Percentiles rank a stretch among this genome's conserved stretches.
Conservation (phyloP, 2,329 filamentous ascomycete species). For the Xylariomycetidae sp. region DNA sequence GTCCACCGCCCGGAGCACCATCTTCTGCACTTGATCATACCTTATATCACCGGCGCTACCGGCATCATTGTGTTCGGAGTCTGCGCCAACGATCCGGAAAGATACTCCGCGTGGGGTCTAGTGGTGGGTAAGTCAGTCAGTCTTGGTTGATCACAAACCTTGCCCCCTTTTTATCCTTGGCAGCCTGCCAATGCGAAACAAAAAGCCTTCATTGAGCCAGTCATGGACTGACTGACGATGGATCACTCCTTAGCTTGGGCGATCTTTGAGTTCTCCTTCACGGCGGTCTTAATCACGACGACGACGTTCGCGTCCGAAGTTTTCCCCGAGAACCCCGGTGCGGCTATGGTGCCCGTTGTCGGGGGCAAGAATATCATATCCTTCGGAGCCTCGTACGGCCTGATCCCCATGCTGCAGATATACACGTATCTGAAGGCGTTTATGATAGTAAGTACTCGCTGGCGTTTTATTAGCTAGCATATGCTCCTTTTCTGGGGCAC, state of each 20-base stretch:
- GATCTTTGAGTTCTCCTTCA: constrained; percentile 23
- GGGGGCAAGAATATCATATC: constrained; percentile 30
- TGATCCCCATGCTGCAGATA: constrained; percentile 26
- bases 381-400: constrained; percentile 26
- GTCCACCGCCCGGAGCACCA: constrained; percentile 17
- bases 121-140: constrained; percentile 1
- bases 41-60: constrained; percentile 6
- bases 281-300: constrained; percentile 21
- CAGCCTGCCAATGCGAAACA: too few relatives aligned
- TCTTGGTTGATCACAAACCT: background rate
- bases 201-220: too few relatives aligned
- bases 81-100: constrained; percentile 9
- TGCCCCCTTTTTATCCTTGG: too few relatives aligned
- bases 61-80: constrained; percentile 14
- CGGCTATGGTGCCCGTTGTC: constrained; percentile 28
- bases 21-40: constrained; percentile 11
- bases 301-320: constrained; percentile 30
- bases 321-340: constrained; percentile 28
- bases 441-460: constrained; percentile 5
- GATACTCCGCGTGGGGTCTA: constrained; percentile 5
- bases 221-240: constrained; percentile 12
- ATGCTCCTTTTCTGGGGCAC: too few relatives aligned
- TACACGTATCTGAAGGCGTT: constrained; percentile 14
- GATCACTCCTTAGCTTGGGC: constrained; percentile 28
- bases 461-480: too few relatives aligned